Base-by-base conservation (phyloP, 2,329 filamentous ascomycete species). In the Rosellinia necatrix region DNA sequence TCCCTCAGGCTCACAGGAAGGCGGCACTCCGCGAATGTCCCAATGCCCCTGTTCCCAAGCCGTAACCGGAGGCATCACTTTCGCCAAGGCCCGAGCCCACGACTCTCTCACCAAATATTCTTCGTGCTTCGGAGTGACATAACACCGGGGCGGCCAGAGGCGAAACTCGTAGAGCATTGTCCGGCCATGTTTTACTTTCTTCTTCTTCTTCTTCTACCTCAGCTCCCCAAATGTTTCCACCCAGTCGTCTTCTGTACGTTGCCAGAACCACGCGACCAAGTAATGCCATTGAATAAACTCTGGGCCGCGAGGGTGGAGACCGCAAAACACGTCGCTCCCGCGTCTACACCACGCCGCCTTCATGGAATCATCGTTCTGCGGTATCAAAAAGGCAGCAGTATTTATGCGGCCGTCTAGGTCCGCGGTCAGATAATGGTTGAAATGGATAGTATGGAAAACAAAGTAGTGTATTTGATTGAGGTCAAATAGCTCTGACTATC, bases 1-100 rank as follows among this genome's bases (percentile, higher is more conserved):
- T n/a, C n/a, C n/a, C 35, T 38, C 35, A n/a, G 35, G 35, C 6
- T n/a, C 15, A 38, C 15, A 35, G 15, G 15, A 35, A n/a, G 15
- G 35, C 15, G 35, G 35, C 35, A 38, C 35, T 19, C 7, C 35
- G 5, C 8, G 15, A 21, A 38, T 38, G 9, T 49, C 47, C 47
- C 47, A 49, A 41, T 25, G 47, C 47, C 41, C 47, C 47, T 41
- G 47, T 40, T 29, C 24, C 46, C 47, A 41, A 13, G 47, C 24
- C 34, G 35, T 32, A 8, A 35, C 47, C 24, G 35, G 47, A 41
- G 34, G 47, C 35, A 41, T 49, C 17, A 40, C 34, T 2, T n/a
- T 8, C 5, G 47, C 47, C 8, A 22, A 13, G 5, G 34, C 22
- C 15, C 32, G n/a, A 15, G 22, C 24, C 34, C 35, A 49, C 25